Evolutionary conservation across 2,329 filamentous ascomycete genomes (phyloP).

Genomic region (Aureobasidium uvarum): DNA sequence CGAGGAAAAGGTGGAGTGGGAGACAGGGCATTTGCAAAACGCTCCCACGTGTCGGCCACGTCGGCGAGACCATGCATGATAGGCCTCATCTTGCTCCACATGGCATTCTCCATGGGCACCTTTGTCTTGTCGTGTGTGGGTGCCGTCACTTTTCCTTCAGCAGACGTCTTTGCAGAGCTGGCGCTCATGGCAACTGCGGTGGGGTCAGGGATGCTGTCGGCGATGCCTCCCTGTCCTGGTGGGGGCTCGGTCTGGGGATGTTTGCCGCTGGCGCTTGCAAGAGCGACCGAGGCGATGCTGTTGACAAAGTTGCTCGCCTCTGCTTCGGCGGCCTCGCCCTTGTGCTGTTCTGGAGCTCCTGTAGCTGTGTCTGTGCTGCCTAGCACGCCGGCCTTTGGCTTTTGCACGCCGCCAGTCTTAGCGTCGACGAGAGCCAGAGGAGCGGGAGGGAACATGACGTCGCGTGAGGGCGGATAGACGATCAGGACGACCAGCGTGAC

Average conservation of each 20-base stretch:
- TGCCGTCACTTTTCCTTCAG: conserved; percentile 51
- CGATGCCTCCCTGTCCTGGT: conserved; percentile 43
- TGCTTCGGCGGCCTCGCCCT: conserved; percentile 78
- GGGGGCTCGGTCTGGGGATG: conserved; percentile 65
- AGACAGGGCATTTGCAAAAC: conserved; percentile 58
- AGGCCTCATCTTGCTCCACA: conserved; percentile 73
- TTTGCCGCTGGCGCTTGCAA: conserved; percentile 74
- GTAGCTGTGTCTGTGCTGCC: conserved; percentile 75
- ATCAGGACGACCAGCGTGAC: conserved; percentile 64
- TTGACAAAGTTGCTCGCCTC: conserved; percentile 80
- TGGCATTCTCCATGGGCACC: conserved; percentile 70
- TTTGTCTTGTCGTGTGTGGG: conserved; percentile 71
- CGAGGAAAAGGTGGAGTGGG: conserved; percentile 51
- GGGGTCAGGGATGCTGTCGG: conserved; percentile 60
- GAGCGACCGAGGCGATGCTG: conserved; percentile 66
- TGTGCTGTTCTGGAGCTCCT: conserved; percentile 77
- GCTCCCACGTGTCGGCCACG: conserved; percentile 61
- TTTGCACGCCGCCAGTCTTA: conserved; percentile 71
- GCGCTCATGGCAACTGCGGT: conserved; percentile 56
- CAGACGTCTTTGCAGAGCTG: conserved; percentile 55
- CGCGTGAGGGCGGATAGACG: conserved; percentile 61
- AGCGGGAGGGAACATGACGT: conserved; percentile 70
- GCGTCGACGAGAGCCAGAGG: conserved; percentile 70
- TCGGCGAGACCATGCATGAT: conserved; percentile 66
- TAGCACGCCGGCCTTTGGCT: conserved; percentile 70